These are phyloP conservation scores for Brassica rapa DNA, from an alignment of 345 rosid genomes.

Conservation along the genomic window DNA sequence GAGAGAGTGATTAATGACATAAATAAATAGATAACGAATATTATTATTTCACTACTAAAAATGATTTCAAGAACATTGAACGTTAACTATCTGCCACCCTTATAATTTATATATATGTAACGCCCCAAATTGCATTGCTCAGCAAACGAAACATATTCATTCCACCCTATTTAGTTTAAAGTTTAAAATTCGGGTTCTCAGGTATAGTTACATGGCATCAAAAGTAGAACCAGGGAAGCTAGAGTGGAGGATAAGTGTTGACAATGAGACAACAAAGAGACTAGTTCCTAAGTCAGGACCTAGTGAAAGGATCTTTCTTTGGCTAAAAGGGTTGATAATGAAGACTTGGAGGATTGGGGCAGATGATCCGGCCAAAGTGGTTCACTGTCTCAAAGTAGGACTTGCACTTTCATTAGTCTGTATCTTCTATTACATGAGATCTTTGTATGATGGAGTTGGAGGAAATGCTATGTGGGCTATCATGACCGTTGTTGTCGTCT, in stretches of 20 bases:
- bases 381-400: conserved; percentile 73
- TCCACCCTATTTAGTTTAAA: neutral
- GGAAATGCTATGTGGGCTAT: conserved; percentile 78
- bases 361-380: conserved; percentile 64
- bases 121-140: conserved; percentile 27
- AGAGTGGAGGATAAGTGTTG: conserved; percentile 65
- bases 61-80: conserved; percentile 1
- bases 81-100: neutral
- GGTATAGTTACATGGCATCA: conserved; percentile 33
- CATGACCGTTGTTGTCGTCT: conserved; percentile 80
- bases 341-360: conserved; percentile 62
- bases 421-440: conserved; percentile 68
- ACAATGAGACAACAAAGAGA: conserved; percentile 43
- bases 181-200: neutral
- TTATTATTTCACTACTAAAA: neutral
- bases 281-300: conserved; percentile 38
- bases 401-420: conserved; percentile 67
- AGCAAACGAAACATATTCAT: conserved; percentile 18
- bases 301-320: conserved; percentile 29
- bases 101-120: conserved; percentile 32
- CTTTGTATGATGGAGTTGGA: conserved; percentile 65
- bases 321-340: conserved; percentile 36
- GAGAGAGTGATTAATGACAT: conserved; percentile 18
- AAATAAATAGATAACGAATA: conserved; percentile 13
- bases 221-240: conserved; percentile 44